These are phyloP conservation scores for Cercospora nicotianae DNA, from an alignment of 2,329 filamentous ascomycete species.

Conservation along the genomic window DNA sequence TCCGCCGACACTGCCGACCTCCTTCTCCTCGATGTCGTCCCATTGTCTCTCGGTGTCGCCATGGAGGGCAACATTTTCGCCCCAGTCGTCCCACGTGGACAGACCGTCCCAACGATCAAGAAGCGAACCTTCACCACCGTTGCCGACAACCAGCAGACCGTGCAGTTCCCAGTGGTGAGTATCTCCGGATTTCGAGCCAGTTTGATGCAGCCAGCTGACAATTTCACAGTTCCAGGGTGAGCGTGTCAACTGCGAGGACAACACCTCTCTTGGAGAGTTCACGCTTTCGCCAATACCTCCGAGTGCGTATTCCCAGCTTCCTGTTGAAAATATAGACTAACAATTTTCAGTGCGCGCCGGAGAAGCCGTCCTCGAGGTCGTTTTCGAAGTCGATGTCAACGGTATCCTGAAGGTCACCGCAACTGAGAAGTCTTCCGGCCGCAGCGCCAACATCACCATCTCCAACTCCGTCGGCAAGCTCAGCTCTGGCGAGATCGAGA, in stretches of 20 bases:
- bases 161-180: slow-evolving; percentile 62
- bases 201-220: slow-evolving; percentile 45
- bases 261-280: slow-evolving; percentile 96
- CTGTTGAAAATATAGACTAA: background rate
- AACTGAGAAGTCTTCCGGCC: slow-evolving; percentile 97
- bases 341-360: slow-evolving; percentile 58
- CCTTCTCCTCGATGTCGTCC: slow-evolving; percentile 92
- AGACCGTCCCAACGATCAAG: slow-evolving; percentile 36
- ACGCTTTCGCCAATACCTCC: slow-evolving; percentile 73
- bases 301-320: slow-evolving; percentile 34
- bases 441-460: slow-evolving; percentile 99
- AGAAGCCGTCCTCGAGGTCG: slow-evolving; percentile 93
- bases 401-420: slow-evolving; percentile 95
- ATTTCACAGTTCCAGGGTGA: slow-evolving; percentile 77
- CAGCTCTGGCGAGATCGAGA: slow-evolving; percentile 90
- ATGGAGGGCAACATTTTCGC: slow-evolving; percentile 99
- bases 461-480: slow-evolving; percentile 99
- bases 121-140: slow-evolving; percentile 15
- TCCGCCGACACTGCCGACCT: slow-evolving; percentile 93
- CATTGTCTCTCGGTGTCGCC: slow-evolving; percentile 94
- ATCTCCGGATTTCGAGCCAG: background rate
- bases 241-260: slow-evolving; percentile 95
- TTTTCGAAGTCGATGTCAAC: slow-evolving; percentile 99
- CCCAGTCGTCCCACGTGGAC: slow-evolving; percentile 71
- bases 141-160: slow-evolving; percentile 67